Evolutionary conservation across 129 eudicot species (phyloP).

Genomic region (Helianthus tuberosus): DNA sequence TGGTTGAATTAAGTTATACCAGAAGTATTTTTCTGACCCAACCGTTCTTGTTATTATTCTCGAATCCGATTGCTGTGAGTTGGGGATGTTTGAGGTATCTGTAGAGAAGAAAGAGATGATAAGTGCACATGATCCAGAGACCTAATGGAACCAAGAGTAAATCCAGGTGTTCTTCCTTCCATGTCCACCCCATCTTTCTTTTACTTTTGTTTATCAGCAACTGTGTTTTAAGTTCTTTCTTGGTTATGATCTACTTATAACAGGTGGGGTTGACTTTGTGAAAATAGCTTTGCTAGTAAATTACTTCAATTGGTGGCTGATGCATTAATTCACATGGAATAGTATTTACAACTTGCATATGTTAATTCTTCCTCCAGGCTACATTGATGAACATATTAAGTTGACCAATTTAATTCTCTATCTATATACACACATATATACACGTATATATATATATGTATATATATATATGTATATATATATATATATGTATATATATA

Average conservation of each 20-base stretch:
- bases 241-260: slow-evolving; percentile 3
- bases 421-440: too few relatives aligned
- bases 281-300: background rate
- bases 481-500: too few relatives aligned
- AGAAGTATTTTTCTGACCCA: slow-evolving; percentile 73
- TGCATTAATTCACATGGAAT: slow-evolving; percentile 22
- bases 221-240: background rate
- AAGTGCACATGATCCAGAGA: slow-evolving; percentile 55
- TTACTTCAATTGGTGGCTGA: slow-evolving; percentile 11
- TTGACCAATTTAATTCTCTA: background rate
- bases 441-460: too few relatives aligned
- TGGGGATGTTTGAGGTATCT: slow-evolving; percentile 49
- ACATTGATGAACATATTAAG: background rate
- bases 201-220: background rate
- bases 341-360: slow-evolving; percentile 30
- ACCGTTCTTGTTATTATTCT: slow-evolving; percentile 59
- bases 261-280: slow-evolving; percentile 27
- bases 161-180: slow-evolving; percentile 75
- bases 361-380: slow-evolving; percentile 18
- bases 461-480: too few relatives aligned
- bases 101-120: slow-evolving; percentile 73
- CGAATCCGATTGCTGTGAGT: slow-evolving; percentile 59
- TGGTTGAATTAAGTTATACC: slow-evolving; percentile 26
- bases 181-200: slow-evolving; percentile 44
- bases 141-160: slow-evolving; percentile 66